Conservation (phyloP, 257 asterid species). For the Cynanchum wilfordii region DNA sequence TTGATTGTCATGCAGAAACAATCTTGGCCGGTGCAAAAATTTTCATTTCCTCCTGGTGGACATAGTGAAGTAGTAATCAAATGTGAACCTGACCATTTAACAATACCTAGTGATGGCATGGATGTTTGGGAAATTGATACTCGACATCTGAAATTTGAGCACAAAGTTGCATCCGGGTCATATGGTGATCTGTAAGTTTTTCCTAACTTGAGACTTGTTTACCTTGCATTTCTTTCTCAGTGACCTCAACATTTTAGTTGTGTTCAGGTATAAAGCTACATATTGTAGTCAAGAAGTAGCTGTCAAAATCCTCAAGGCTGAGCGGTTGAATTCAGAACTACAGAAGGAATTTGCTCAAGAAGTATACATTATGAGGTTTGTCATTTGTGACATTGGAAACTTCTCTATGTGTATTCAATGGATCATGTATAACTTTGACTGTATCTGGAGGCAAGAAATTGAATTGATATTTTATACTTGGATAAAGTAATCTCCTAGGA, state of each 20-base stretch:
- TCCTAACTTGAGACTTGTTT: neutral
- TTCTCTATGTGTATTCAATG: neutral
- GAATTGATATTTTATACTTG: neutral
- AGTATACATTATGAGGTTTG: conserved; percentile 94
- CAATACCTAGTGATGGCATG: conserved; percentile 43
- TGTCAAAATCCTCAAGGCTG: conserved; percentile 90
- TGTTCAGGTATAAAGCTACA: conserved; percentile 73
- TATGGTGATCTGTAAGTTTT: conserved; percentile 47
- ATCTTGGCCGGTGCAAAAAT: conserved; percentile 29
- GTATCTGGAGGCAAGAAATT: neutral
- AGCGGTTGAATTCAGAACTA: conserved; percentile 68
- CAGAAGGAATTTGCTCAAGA: conserved; percentile 96
- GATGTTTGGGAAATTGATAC: conserved; percentile 55
- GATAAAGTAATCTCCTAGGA: neutral
- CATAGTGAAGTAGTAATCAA: conserved; percentile 22
- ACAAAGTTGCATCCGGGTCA: conserved; percentile 46
- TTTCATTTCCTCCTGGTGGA: conserved; percentile 23
- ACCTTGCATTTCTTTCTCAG: conserved; percentile 19
- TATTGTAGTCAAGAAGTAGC: conserved; percentile 93
- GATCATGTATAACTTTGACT: neutral
- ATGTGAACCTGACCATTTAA: conserved; percentile 38
- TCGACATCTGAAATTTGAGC: conserved; percentile 32
- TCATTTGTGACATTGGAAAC: conserved; percentile 8
- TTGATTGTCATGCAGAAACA: conserved; percentile 29
- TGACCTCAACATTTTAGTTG: conserved; percentile 15